These are phyloP conservation scores for Tausonia pullulans DNA, from an alignment of 1,284 basidiomycete genomes.

Conservation along the genomic window DNA sequence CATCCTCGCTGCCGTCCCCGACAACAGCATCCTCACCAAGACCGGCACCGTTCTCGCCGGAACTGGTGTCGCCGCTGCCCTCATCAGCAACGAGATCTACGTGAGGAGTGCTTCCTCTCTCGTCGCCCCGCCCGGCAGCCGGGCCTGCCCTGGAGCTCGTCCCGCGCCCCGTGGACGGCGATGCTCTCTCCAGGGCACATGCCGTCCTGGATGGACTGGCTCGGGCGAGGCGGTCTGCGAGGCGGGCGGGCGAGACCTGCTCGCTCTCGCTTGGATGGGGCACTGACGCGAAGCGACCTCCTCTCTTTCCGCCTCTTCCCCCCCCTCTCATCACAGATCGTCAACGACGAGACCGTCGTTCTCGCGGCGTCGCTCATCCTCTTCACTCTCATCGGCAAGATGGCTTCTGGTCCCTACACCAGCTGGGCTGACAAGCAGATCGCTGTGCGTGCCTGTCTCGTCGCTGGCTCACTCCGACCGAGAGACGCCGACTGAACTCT, in stretches of 20 bases:
- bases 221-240: not conserved
- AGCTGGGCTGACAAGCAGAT: constrained; percentile 87
- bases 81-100: constrained; percentile 95
- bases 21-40: constrained; percentile 86
- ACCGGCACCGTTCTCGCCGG: constrained; percentile 85
- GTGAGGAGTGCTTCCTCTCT: constrained; percentile 32
- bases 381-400: constrained; percentile 71
- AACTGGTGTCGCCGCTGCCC: constrained; percentile 77
- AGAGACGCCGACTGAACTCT: not conserved
- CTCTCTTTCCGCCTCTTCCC: not conserved
- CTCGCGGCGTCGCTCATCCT: constrained; percentile 76
- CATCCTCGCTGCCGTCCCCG: constrained; percentile 84
- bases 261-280: not conserved
- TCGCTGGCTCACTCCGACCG: no score
- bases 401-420: constrained; percentile 71
- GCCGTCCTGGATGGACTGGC: not conserved
- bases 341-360: constrained; percentile 88
- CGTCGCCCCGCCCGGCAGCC: no score
- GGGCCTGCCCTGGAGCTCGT: no score
- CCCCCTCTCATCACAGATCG: constrained; percentile 37
- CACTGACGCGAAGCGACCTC: not conserved
- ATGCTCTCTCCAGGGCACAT: no score
- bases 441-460: constrained; percentile 33
- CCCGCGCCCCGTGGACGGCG: no score
- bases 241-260: not conserved